phyloP scores from a whole-genome alignment of 352 stramenopile genomes.

The Elongisporangium anandrum region DNA sequence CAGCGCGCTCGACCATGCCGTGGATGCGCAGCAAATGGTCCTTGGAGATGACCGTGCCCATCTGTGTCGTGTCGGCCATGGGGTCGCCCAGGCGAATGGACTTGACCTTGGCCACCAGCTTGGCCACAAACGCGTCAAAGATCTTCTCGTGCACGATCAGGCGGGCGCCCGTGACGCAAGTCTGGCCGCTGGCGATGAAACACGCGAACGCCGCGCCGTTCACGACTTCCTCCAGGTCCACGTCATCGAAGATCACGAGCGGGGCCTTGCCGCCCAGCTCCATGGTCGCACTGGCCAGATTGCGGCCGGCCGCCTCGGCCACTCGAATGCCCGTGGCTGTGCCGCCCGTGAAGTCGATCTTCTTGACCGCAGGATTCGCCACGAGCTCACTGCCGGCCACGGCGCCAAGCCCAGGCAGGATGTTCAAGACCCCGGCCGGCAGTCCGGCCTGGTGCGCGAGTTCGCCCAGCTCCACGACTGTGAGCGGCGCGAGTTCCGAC shows the following conservation, averaged over 20 bases:
- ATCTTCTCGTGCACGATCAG: slow-evolving; percentile 83
- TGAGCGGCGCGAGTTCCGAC: slow-evolving; percentile 74
- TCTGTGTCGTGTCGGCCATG: slow-evolving; percentile 44
- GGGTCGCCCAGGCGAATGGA: slow-evolving; percentile 53
- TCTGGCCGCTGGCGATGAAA: slow-evolving; percentile 78
- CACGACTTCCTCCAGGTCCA: slow-evolving; percentile 56
- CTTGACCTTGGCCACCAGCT: slow-evolving; percentile 44
- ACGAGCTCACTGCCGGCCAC: slow-evolving; percentile 30
- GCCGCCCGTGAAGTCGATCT: slow-evolving; percentile 55
- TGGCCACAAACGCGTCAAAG: slow-evolving; percentile 68
- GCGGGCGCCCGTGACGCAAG: slow-evolving; percentile 71
- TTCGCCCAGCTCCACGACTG: slow-evolving; percentile 38
- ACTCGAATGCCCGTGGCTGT: slow-evolving; percentile 32
- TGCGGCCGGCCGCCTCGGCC: slow-evolving; percentile 26
- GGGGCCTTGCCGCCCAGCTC: slow-evolving; percentile 73
- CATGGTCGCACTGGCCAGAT: slow-evolving; percentile 48
- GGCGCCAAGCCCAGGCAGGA: slow-evolving; percentile 29
- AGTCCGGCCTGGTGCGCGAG: slow-evolving; percentile 31
- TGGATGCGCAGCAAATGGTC: slow-evolving; percentile 56
- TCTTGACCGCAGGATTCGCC: slow-evolving; percentile 33
- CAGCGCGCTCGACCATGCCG: slow-evolving; percentile 72
- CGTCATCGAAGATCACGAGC: slow-evolving; percentile 59
- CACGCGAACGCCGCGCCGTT: slow-evolving; percentile 61
- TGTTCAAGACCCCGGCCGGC: slow-evolving; percentile 45
- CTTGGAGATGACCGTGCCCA: slow-evolving; percentile 65